Percentiles rank a stretch among this genome's conserved stretches.
Evolutionary conservation across 371 early-diverging fungal species (phyloP).

Genomic region (Chytridium lagenaria): DNA sequence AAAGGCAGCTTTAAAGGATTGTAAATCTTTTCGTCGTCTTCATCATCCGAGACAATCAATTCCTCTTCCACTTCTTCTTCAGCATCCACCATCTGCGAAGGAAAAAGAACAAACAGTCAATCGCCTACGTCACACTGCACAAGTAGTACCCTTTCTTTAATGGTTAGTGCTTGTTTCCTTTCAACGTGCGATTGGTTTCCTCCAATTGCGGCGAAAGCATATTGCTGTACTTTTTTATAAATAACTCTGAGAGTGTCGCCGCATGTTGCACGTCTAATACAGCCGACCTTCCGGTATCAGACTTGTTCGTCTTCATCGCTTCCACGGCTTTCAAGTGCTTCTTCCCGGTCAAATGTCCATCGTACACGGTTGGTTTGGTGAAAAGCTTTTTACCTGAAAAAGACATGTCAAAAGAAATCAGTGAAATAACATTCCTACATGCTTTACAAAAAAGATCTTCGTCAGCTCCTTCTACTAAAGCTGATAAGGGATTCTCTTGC

Average conservation of each 20-base stretch:
- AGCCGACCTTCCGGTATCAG: background rate
- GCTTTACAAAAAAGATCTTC: slow-evolving; percentile 75
- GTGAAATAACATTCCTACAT: slow-evolving; percentile 71
- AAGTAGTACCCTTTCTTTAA: slow-evolving; percentile 73
- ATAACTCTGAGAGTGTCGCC: slow-evolving; percentile 59
- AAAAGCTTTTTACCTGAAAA: slow-evolving; percentile 83
- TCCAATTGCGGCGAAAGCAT: slow-evolving; percentile 67
- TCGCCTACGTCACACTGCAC: too few relatives aligned
- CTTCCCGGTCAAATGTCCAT: slow-evolving; percentile 84
- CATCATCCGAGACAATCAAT: slow-evolving; percentile 61
- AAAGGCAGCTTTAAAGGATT: slow-evolving; percentile 96
- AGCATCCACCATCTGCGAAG: slow-evolving; percentile 72
- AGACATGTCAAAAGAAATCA: too few relatives aligned
- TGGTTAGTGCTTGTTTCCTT: slow-evolving; percentile 93
- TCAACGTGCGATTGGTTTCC: slow-evolving; percentile 89
- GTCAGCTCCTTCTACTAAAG: slow-evolving; percentile 73
- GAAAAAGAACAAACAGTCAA: background rate
- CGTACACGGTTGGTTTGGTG: slow-evolving; percentile 82
- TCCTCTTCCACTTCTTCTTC: slow-evolving; percentile 69
- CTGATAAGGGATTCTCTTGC: slow-evolving; percentile 14
- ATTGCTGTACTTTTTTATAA: slow-evolving; percentile 68
- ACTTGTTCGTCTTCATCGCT: slow-evolving; percentile 41
- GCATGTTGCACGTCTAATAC: slow-evolving; percentile 17
- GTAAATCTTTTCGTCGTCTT: slow-evolving; percentile 91
- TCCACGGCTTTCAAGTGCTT: slow-evolving; percentile 88